Evolutionary conservation across 2,329 filamentous ascomycete genomes (phyloP).

Genomic region (Talaromyces marneffei): DNA sequence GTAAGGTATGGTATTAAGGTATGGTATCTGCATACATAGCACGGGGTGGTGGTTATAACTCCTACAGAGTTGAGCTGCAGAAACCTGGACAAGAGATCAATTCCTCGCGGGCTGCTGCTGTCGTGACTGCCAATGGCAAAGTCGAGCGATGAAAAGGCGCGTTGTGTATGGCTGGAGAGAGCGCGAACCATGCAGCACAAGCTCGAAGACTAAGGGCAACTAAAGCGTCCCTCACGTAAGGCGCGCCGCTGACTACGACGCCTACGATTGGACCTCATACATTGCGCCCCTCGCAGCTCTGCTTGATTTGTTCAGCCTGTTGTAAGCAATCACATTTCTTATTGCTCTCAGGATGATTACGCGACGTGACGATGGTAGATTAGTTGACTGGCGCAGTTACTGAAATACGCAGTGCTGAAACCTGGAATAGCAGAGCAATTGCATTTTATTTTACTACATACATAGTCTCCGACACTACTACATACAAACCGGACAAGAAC

Average conservation of each 20-base stretch:
- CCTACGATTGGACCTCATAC: slow-evolving; percentile 12
- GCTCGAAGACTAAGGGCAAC: not conserved
- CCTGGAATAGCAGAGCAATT: not conserved
- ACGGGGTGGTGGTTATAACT: not conserved
- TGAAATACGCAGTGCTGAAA: not conserved
- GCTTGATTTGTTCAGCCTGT: not conserved
- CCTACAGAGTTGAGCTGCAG: too few species aligned
- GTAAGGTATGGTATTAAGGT: not conserved
- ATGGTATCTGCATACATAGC: not conserved
- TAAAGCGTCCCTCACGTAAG: slow-evolving; percentile 12
- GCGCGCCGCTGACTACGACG: slow-evolving; percentile 4
- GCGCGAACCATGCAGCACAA: slow-evolving; percentile 9
- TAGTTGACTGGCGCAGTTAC: not conserved
- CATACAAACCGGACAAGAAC: not conserved
- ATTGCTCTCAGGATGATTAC: not conserved
- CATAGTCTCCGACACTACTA: not conserved
- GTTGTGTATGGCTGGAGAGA: slow-evolving; percentile 14
- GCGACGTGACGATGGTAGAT: not conserved
- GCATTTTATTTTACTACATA: not conserved
- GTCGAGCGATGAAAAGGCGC: slow-evolving; percentile 3
- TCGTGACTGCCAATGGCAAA: slow-evolving; percentile 9
- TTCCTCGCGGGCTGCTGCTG: slow-evolving; percentile 10
- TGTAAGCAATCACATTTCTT: not conserved
- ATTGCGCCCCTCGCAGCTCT: not conserved
- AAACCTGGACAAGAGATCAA: not conserved